Evolutionary conservation across 768 basidiomycete genomes (phyloP).

Genomic region (Multifurca ochricompacta): DNA sequence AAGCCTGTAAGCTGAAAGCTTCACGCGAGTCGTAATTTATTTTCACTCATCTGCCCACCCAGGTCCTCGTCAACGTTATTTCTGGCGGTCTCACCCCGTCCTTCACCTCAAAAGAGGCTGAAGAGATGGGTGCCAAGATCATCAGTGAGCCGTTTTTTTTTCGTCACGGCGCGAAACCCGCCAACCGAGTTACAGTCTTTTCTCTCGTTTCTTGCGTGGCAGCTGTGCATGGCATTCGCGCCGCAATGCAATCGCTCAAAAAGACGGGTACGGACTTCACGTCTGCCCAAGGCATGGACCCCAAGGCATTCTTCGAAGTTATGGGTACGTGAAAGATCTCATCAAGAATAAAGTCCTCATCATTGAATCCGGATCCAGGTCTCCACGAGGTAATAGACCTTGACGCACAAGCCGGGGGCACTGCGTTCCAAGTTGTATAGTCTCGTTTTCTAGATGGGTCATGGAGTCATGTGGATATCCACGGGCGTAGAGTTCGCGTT

Average conservation of each 20-base stretch:
- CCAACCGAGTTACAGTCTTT: conserved; percentile 41
- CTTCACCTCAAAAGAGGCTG: conserved; percentile 62
- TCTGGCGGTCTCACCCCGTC: conserved; percentile 71
- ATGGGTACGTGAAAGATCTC: conserved; percentile 44
- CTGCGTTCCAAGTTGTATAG: not conserved
- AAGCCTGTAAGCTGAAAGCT: conserved; percentile 44
- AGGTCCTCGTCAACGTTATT: conserved; percentile 73
- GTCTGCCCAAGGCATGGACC: conserved; percentile 59
- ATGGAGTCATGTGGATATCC: not conserved
- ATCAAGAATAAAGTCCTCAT: not conserved
- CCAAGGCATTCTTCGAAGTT: conserved; percentile 68
- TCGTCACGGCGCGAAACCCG: not conserved
- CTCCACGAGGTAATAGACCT: conserved; percentile 46
- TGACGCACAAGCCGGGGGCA: conserved; percentile 31
- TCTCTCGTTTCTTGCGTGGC: conserved; percentile 71
- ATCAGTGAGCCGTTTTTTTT: conserved; percentile 47
- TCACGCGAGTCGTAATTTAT: not conserved
- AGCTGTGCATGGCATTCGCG: conserved; percentile 67
- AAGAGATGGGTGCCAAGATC: conserved; percentile 63
- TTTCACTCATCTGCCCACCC: not conserved
- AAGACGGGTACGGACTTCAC: conserved; percentile 70
- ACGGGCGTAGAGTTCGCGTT: not conserved
- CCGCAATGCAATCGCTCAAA: conserved; percentile 68
- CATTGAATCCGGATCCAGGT: conserved; percentile 29
- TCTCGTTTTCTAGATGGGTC: not conserved